Evolutionary conservation across 306 rosid species (phyloP).

Genomic region (Vicia sativa): DNA sequence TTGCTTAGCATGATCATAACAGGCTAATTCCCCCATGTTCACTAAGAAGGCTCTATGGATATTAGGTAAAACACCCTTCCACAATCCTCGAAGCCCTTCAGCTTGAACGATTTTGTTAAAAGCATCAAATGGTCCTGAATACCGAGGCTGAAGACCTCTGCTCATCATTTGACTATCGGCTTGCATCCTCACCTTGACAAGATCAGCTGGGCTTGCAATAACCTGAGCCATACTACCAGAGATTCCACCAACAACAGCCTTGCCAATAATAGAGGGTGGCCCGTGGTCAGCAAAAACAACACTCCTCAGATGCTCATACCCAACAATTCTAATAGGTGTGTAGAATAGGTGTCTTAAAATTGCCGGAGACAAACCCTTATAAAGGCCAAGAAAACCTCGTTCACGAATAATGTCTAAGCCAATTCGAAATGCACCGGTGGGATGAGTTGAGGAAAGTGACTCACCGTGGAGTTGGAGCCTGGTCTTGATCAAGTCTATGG

Average conservation of each 20-base stretch:
- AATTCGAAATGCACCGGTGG: conserved; percentile 61
- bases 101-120: conserved; percentile 60
- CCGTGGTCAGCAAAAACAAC: conserved; percentile 44
- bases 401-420: conserved; percentile 55
- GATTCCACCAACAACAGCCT: conserved; percentile 74
- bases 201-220: conserved; percentile 96
- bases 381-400: conserved; percentile 71
- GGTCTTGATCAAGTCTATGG: conserved; percentile 79
- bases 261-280: conserved; percentile 53
- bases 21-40: conserved; percentile 89
- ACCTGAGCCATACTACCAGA: conserved; percentile 83
- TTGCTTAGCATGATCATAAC: conserved; percentile 82
- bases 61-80: conserved; percentile 88
- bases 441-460: conserved; percentile 51
- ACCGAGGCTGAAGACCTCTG: conserved; percentile 71
- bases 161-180: conserved; percentile 68
- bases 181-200: conserved; percentile 95
- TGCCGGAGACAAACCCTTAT: conserved; percentile 87
- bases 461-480: conserved; percentile 89
- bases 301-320: conserved; percentile 69
- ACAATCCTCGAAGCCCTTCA: conserved; percentile 75
- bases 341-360: conserved; percentile 73
- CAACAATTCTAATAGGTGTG: conserved; percentile 79
- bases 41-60: conserved; percentile 89
- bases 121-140: conserved; percentile 75